phyloP scores from a whole-genome alignment of 2,329 filamentous ascomycete genomes.

The Teratosphaeria pseudoeucalypti region DNA sequence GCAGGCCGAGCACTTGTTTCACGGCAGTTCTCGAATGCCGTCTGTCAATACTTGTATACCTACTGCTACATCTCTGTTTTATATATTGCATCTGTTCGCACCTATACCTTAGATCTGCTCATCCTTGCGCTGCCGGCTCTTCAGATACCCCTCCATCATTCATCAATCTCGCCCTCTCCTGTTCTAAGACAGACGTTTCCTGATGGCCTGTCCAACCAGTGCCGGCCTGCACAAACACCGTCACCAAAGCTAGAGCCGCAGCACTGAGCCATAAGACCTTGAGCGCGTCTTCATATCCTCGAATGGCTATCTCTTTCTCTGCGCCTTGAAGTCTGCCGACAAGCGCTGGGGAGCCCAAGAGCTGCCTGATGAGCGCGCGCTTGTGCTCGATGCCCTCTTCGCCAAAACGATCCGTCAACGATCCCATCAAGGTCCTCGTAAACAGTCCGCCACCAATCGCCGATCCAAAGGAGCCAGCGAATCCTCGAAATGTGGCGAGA shows the following conservation, averaged over 20 bases:
- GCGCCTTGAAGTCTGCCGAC: slow-evolving; percentile 40
- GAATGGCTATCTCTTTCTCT: slow-evolving; percentile 42
- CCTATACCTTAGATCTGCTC: not conserved
- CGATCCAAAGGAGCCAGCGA: slow-evolving; percentile 70
- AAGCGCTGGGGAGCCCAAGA: slow-evolving; percentile 50
- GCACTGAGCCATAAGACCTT: slow-evolving; percentile 44
- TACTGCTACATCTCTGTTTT: too few species aligned
- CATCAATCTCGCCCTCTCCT: not conserved
- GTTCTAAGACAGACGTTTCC: not conserved
- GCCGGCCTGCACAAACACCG: slow-evolving; percentile 45
- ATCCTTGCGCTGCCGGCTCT: not conserved
- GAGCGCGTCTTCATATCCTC: slow-evolving; percentile 45
- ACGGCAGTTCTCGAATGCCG: too few species aligned
- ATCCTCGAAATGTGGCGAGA: slow-evolving; percentile 68
- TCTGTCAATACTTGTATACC: too few species aligned
- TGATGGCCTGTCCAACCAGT: slow-evolving; percentile 41
- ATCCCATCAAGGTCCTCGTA: slow-evolving; percentile 46
- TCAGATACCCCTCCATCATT: not conserved
- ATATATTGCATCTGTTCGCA: too few species aligned
- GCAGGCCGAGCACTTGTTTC: too few species aligned
- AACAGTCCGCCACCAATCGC: slow-evolving; percentile 72
- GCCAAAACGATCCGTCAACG: slow-evolving; percentile 49
- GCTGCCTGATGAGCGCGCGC: slow-evolving; percentile 40
- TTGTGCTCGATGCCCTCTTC: slow-evolving; percentile 30
- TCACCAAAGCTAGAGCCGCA: slow-evolving; percentile 38